A percentile compares a stretch with the other conserved stretches of the same genome.
phyloP scores from a whole-genome alignment of 2,329 filamentous ascomycete genomes.

The Fusarium decemcellulare region DNA sequence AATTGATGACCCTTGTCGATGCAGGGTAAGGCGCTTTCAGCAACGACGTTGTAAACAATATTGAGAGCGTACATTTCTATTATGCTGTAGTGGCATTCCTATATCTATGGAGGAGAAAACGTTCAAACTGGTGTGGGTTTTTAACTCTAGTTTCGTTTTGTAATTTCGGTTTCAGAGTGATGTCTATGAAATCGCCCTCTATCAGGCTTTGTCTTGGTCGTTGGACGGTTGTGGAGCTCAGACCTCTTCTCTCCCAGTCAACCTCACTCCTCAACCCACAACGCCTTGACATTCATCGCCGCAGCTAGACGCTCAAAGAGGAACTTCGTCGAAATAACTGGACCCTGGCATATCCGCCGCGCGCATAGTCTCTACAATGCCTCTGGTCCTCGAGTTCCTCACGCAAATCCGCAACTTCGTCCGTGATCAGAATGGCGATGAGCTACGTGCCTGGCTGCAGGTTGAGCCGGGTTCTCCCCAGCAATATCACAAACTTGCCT shows the following conservation, averaged over 20 bases:
- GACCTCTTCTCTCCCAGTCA: conserved; percentile 28
- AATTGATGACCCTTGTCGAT: no score
- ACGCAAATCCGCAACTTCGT: conserved; percentile 70
- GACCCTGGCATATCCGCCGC: conserved; percentile 12
- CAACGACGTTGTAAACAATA: no score
- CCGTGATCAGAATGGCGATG: conserved; percentile 72
- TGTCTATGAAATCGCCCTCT: no score
- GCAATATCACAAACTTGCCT: conserved; percentile 77
- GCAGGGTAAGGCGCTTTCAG: no score
- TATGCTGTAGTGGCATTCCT: no score
- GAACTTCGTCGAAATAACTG: conserved; percentile 2
- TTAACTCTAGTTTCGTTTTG: no score
- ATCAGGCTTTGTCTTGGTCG: neutral
- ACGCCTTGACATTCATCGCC: neutral
- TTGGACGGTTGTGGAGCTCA: conserved; percentile 37
- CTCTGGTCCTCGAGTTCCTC: conserved; percentile 78
- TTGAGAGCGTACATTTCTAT: no score
- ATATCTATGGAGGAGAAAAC: no score
- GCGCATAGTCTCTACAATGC: conserved; percentile 59
- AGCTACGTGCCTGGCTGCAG: conserved; percentile 78
- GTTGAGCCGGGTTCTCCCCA: conserved; percentile 80
- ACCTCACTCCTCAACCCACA: conserved; percentile 3
- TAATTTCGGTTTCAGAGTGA: no score
- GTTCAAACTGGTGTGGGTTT: no score
- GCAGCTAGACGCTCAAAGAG: neutral